Evolutionary conservation across 768 basidiomycete species (phyloP).

Genomic region (Xanthoconium purpureum): DNA sequence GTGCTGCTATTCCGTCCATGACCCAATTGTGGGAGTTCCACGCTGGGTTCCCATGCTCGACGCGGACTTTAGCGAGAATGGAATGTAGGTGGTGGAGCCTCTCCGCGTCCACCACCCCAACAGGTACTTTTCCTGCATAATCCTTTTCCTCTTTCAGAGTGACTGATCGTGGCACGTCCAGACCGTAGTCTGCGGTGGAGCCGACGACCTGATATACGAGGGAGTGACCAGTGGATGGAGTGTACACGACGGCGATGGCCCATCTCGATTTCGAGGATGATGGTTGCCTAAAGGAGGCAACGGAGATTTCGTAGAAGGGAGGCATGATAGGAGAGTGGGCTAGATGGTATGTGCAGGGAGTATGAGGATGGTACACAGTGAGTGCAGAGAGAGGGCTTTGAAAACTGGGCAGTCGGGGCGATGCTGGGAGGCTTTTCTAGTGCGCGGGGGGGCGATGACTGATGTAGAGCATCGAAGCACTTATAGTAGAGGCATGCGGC

Average conservation of each 20-base stretch:
- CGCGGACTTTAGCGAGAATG: conserved; percentile 25
- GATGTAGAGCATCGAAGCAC: conserved; percentile 15
- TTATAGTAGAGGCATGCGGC: conserved; percentile 20
- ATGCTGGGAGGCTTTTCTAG: conserved; percentile 22
- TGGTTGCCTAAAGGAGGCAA: conserved; percentile 26
- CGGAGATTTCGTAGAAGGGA: conserved; percentile 33
- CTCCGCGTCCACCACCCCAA: conserved; percentile 30
- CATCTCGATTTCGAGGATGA: conserved; percentile 23
- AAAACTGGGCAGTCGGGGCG: neutral
- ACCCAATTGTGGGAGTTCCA: conserved; percentile 32
- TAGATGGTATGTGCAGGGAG: neutral
- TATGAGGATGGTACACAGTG: neutral
- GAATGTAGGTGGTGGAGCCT: conserved; percentile 26
- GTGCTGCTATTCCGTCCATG: conserved; percentile 30
- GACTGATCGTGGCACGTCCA: conserved; percentile 34
- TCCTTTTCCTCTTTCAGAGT: conserved; percentile 29
- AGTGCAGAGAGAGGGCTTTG: neutral
- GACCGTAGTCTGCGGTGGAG: conserved; percentile 24
- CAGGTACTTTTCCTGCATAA: conserved; percentile 20
- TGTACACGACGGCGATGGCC: conserved; percentile 28
- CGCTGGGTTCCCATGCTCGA: conserved; percentile 26
- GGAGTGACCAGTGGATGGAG: conserved; percentile 28
- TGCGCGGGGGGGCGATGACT: conserved; percentile 7
- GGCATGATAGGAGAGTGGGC: conserved; percentile 18
- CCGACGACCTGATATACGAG: conserved; percentile 33